These are phyloP conservation scores for Fusarium pseudoanthophilum DNA, from an alignment of 2,329 filamentous ascomycete species.

Conservation along the genomic window DNA sequence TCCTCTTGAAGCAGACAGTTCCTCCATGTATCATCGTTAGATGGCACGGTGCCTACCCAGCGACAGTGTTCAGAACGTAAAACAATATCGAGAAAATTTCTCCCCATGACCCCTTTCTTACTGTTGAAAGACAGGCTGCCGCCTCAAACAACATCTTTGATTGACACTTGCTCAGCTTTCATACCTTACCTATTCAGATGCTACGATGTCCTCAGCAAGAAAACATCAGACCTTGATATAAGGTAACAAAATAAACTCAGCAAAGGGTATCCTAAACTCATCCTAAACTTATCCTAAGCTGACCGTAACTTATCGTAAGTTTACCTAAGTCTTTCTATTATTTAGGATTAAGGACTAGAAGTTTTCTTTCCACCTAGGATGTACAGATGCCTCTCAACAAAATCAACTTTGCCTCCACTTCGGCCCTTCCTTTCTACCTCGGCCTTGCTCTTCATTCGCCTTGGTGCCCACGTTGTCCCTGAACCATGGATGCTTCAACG, in stretches of 20 bases:
- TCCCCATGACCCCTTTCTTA: neutral
- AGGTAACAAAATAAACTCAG: too few species aligned
- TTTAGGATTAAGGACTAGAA: too few species aligned
- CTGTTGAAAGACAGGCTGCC: neutral
- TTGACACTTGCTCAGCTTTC: neutral
- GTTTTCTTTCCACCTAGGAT: too few species aligned
- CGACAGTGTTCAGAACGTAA: neutral
- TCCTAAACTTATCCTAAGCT: too few species aligned
- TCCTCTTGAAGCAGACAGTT: conserved; percentile 18
- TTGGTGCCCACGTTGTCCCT: conserved; percentile 21
- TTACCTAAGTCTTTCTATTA: too few species aligned
- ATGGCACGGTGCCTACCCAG: neutral
- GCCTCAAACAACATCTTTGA: neutral
- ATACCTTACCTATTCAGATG: neutral
- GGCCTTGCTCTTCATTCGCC: conserved; percentile 4
- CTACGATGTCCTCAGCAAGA: neutral
- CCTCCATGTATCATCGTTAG: conserved; percentile 8
- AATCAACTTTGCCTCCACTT: conserved; percentile 5
- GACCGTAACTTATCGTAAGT: too few species aligned
- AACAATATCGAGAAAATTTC: conserved; percentile 18
- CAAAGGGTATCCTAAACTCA: too few species aligned
- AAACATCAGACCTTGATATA: too few species aligned
- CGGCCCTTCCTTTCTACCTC: conserved; percentile 24
- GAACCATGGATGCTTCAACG: conserved; percentile 19
- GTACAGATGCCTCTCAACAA: neutral